A percentile compares a stretch with the other conserved stretches of the same genome.
These are phyloP conservation scores for Clavariopsis aquatica DNA, from an alignment of 495 filamentous ascomycete genomes.

Conservation along the genomic window DNA sequence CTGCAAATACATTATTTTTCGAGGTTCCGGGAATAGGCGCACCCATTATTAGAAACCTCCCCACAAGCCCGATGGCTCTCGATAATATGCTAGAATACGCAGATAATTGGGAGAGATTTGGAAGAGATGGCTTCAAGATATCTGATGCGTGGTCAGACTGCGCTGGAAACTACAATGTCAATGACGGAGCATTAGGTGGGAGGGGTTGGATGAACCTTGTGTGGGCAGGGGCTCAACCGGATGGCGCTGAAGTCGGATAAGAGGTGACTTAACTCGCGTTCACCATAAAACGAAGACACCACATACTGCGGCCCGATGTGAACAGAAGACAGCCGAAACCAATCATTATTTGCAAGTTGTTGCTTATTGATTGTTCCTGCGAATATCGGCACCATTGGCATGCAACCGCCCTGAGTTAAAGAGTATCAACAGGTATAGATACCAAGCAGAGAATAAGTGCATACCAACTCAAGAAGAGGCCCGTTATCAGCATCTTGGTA, in stretches of 20 bases:
- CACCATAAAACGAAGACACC: no score
- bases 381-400: no score
- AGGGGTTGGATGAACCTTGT: not conserved
- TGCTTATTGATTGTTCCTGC: no score
- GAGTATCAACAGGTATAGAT: no score
- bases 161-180: not conserved
- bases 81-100: constrained; percentile 27
- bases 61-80: constrained; percentile 32
- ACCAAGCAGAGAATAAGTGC: no score
- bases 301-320: no score
- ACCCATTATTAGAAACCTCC: constrained; percentile 24
- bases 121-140: constrained; percentile 35
- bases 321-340: no score
- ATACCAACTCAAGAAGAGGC: no score
- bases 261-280: not conserved
- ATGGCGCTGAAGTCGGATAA: not conserved
- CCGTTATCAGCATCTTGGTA: no score
- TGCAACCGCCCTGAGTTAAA: no score
- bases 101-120: constrained; percentile 35
- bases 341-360: no score
- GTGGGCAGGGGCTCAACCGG: not conserved
- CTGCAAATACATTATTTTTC: constrained; percentile 41
- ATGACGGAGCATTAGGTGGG: not conserved
- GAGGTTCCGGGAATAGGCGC: constrained; percentile 39
- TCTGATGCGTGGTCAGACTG: constrained; percentile 23